These are phyloP conservation scores for Didymella segeticola DNA, from an alignment of 2,329 filamentous ascomycete species.

Conservation along the genomic window DNA sequence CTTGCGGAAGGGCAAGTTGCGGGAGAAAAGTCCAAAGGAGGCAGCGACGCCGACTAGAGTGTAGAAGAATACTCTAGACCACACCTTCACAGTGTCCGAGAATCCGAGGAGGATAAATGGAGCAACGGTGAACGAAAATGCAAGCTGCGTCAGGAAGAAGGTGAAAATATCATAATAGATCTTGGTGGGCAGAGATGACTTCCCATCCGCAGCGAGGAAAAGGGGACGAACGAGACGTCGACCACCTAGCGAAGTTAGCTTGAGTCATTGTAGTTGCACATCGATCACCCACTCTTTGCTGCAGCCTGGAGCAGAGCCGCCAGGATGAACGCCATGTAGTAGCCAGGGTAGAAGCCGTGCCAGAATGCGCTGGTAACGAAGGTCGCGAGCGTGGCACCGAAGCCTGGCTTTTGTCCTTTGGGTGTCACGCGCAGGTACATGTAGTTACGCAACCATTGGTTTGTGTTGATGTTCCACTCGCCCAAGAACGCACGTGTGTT, in stretches of 20 bases:
- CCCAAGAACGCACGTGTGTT: constrained; percentile 92
- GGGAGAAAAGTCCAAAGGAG: constrained; percentile 78
- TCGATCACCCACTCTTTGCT: constrained; percentile 80
- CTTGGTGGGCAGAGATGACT: constrained; percentile 65
- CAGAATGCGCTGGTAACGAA: constrained; percentile 95
- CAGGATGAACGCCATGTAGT: constrained; percentile 89
- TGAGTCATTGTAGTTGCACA: neutral
- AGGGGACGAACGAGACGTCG: constrained; percentile 90
- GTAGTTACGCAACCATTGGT: constrained; percentile 95
- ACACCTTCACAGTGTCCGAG: constrained; percentile 72
- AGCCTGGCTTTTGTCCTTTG: constrained; percentile 93
- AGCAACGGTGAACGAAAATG: constrained; percentile 80
- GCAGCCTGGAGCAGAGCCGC: constrained; percentile 91
- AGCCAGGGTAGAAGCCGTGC: constrained; percentile 98
- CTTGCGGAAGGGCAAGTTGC: constrained; percentile 70
- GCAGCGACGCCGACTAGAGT: constrained; percentile 70
- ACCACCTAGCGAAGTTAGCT: constrained; percentile 66
- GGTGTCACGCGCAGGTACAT: constrained; percentile 95
- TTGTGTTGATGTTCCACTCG: constrained; percentile 99
- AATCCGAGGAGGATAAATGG: constrained; percentile 87
- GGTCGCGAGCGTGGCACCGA: constrained; percentile 90
- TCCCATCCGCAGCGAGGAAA: constrained; percentile 82
- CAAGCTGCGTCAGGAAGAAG: constrained; percentile 77
- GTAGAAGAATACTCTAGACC: constrained; percentile 91
- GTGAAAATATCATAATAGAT: constrained; percentile 84